Conservation (phyloP, 163 green algal genomes). For the Chlamydomonas reinhardtii region DNA sequence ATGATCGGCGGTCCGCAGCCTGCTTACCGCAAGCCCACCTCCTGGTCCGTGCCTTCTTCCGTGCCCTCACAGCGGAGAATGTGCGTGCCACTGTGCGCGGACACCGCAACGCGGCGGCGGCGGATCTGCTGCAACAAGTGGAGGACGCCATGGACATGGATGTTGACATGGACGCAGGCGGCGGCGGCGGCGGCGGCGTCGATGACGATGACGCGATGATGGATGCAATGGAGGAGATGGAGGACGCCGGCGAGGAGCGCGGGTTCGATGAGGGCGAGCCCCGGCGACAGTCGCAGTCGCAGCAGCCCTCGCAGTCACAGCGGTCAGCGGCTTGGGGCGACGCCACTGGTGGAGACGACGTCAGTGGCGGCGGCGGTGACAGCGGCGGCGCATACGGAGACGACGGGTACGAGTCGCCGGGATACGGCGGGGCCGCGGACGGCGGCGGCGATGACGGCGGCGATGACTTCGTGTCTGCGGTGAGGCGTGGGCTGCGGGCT, state of each 20-base stretch:
- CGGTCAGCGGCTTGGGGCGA: neutral
- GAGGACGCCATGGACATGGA: conserved; percentile 41
- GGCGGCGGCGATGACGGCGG: neutral
- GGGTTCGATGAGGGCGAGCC: too few relatives aligned
- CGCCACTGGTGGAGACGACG: neutral
- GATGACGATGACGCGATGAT: neutral
- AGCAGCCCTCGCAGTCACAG: too few relatives aligned
- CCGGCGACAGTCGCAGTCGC: too few relatives aligned
- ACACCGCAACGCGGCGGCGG: neutral
- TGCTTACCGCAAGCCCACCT: neutral
- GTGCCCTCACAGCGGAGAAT: conserved; percentile 2
- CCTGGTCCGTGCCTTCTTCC: neutral
- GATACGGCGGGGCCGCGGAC: neutral
- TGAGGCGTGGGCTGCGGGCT: neutral
- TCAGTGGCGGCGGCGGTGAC: neutral
- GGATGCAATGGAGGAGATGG: too few relatives aligned
- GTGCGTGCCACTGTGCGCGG: neutral
- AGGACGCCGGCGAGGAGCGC: too few relatives aligned
- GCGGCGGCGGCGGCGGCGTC: neutral
- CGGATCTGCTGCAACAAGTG: neutral
- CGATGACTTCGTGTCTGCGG: neutral
- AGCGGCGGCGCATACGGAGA: neutral
- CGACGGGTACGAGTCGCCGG: conserved; percentile 14
- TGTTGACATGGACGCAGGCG: neutral
- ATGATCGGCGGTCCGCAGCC: too few relatives aligned